Evolutionary conservation across 176 grass and related monocot genomes (phyloP).

Genomic region (Rhipidocladum racemiflorum): DNA sequence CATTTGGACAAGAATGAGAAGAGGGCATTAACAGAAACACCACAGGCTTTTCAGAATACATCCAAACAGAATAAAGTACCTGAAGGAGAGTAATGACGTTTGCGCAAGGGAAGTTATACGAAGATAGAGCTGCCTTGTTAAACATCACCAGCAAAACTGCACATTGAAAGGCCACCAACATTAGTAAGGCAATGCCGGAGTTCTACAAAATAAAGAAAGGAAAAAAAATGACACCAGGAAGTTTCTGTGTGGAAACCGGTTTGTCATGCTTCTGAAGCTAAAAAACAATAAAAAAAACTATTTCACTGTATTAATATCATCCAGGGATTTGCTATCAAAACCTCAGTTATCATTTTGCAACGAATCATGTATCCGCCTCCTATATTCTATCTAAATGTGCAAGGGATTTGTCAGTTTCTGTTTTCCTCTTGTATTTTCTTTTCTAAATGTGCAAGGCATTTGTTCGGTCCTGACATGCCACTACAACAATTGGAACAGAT

Average conservation of each 20-base stretch:
- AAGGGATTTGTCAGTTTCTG: neutral
- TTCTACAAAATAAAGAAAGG: constrained; percentile 1
- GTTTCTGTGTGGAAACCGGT: neutral
- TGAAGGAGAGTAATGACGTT: constrained; percentile 98
- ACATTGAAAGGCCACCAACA: constrained; percentile 32
- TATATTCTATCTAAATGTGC: neutral
- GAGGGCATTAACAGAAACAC: neutral
- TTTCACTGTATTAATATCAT: neutral
- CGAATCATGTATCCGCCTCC: neutral
- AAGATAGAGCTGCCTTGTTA: constrained; percentile 96
- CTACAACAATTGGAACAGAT: neutral
- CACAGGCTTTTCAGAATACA: neutral
- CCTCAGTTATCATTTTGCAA: neutral
- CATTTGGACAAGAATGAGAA: constrained; percentile 10
- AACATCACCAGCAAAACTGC: constrained; percentile 96
- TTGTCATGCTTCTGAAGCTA: neutral
- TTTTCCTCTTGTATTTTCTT: neutral
- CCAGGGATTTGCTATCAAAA: neutral
- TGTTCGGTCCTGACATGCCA: neutral
- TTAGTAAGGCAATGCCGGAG: constrained; percentile 7
- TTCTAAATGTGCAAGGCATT: neutral
- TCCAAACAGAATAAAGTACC: constrained; percentile 51
- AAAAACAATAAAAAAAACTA: neutral
- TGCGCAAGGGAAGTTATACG: constrained; percentile 86
- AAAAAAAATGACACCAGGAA: neutral